Base-by-base conservation (phyloP, 768 basidiomycete species). In the Crucibulum laeve region DNA sequence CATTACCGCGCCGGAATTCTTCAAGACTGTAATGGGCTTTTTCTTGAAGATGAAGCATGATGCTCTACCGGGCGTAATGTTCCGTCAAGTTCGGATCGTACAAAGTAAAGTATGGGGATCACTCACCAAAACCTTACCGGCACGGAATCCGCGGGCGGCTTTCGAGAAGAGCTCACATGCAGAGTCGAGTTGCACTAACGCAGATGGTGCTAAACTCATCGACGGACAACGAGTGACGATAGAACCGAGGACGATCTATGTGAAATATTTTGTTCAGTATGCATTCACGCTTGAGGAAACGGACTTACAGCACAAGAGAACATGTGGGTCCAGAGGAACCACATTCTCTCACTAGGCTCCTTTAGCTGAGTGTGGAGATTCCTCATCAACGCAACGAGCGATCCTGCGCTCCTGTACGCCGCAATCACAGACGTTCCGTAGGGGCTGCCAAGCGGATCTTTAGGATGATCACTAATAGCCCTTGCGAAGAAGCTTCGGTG, bases 171-270 rank as follows among this genome's bases (percentile, higher is more conserved):
- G 70, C 44, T 85, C 80, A 51, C 83, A 86, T 4, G 84, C 84
- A 0, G 85, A 85, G 55, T 87, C 82, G 22, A 87, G 64, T 53
- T 87, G 85, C 5, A 77, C 73, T 6, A 87, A 71, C 3, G 84
- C 85, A 18, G 84, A 87, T 14, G 83, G 81, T 17, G 84, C 85
- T 47, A 87, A 61, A 52, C 83, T 84, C 78, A 87, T 84, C 14
- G 85, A 87, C 8, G 85, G 84, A 60, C 84, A 87, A 40, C 84
- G 72, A 14, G 85, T 87, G 8, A 87, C 84, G 25, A 87, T 84
- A 17, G 84, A 83, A 25, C 84, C 84, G 37, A 87, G 63, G 40
- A 87, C 70, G 49, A 87, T 86, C 82, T 81, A 46, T 23, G 26
- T 10, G 41, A 6, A 18, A 2, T 26, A 19, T 56, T 38, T 32